A percentile compares a stretch with the other conserved stretches of the same genome.
Conservation (phyloP, 495 filamentous ascomycete genomes). For the Aspergillus baeticus region DNA sequence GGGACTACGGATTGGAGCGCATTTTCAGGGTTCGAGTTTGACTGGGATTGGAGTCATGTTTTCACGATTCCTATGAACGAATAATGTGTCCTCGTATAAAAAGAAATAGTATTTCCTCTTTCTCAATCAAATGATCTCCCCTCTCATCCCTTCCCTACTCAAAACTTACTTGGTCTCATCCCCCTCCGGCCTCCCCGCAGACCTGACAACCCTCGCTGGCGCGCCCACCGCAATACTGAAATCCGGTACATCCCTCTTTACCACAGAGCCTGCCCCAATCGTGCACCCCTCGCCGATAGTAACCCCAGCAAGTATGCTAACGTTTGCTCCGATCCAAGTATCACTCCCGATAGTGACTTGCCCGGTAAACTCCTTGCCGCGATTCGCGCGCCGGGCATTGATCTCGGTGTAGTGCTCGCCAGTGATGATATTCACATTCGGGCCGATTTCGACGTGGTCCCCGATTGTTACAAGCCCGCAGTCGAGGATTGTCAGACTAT, state of each 20-base stretch:
- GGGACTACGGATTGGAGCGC: too few species aligned
- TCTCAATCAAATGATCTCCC: too few species aligned
- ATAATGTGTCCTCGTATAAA: too few species aligned
- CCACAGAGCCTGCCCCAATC: slow-evolving; percentile 46
- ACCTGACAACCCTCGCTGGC: slow-evolving; percentile 17
- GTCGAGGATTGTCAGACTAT: slow-evolving; percentile 64
- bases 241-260: slow-evolving; percentile 45
- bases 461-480: slow-evolving; percentile 73
- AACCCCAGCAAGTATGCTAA: slow-evolving; percentile 68
- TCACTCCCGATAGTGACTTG: slow-evolving; percentile 70
- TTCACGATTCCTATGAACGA: too few species aligned
- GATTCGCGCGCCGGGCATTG: slow-evolving; percentile 55
- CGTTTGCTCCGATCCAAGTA: slow-evolving; percentile 81
- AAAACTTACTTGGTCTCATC: too few species aligned
- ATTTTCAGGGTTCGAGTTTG: too few species aligned
- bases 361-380: slow-evolving; percentile 1
- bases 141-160: too few species aligned
- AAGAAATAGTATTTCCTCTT: too few species aligned
- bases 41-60: too few species aligned
- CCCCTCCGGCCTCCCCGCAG: neutral
- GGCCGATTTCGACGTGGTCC: slow-evolving; percentile 70
- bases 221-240: slow-evolving; percentile 39
- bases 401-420: slow-evolving; percentile 69
- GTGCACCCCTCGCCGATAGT: slow-evolving; percentile 49
- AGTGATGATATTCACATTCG: slow-evolving; percentile 66